phyloP scores from a whole-genome alignment of 2,329 filamentous ascomycete species.

The Thielaviopsis musarum region DNA sequence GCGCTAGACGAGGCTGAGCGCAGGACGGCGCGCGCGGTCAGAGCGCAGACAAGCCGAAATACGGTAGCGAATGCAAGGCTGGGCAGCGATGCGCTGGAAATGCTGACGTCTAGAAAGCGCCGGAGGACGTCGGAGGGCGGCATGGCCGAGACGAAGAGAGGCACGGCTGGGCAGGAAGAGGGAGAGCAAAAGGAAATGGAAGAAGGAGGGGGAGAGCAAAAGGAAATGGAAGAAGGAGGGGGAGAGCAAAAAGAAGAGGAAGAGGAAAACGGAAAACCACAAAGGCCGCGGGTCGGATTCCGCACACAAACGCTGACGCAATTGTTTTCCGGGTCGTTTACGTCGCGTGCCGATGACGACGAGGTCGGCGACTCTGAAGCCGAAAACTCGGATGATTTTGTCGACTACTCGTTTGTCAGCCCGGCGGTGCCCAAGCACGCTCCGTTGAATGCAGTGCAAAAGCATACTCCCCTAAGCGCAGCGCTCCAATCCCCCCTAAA shows the following conservation, averaged over 20 bases:
- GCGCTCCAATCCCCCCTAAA: no score
- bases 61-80: background rate
- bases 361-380: slow-evolving; percentile 25
- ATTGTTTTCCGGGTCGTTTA: slow-evolving; percentile 16
- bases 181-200: background rate
- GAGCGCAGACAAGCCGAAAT: background rate
- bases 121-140: slow-evolving; percentile 8
- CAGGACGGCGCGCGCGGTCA: background rate
- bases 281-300: slow-evolving; percentile 18
- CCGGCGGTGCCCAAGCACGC: background rate
- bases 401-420: background rate
- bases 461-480: no score
- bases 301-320: slow-evolving; percentile 28
- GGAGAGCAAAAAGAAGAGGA: background rate
- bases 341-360: background rate
- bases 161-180: background rate
- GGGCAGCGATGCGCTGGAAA: background rate
- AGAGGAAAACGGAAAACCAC: slow-evolving; percentile 17
- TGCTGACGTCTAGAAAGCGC: slow-evolving; percentile 16
- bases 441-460: no score
- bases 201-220: background rate
- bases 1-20: background rate
- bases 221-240: background rate
- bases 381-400: slow-evolving; percentile 17
- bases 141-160: slow-evolving; percentile 11